A percentile compares a stretch with the other conserved stretches of the same genome.
phyloP scores from a whole-genome alignment of 768 basidiomycete genomes.

The Tylopilus plumbeoviolaceoides region DNA sequence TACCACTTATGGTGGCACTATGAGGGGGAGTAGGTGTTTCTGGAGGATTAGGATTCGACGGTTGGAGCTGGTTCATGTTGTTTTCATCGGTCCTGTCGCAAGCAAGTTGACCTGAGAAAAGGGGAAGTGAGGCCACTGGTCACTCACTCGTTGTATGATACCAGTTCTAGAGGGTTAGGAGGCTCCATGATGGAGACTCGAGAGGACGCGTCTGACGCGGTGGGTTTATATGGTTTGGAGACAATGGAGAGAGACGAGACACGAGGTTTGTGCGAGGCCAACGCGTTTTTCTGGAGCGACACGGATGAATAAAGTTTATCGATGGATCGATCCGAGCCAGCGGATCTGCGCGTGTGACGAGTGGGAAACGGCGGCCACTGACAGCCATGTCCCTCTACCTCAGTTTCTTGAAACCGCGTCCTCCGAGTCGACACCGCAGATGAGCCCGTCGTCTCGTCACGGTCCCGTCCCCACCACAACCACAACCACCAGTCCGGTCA shows the following conservation, averaged over 20 bases:
- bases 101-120: not conserved
- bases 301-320: not conserved
- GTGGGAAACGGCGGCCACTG: too few relatives aligned
- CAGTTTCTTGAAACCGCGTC: too few relatives aligned
- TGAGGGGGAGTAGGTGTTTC: slow-evolving; percentile 7
- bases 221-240: not conserved
- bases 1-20: slow-evolving; percentile 23
- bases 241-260: not conserved
- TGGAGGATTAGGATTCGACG: not conserved
- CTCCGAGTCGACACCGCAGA: too few relatives aligned
- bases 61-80: not conserved
- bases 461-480: too few relatives aligned
- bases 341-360: not conserved
- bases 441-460: too few relatives aligned
- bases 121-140: not conserved
- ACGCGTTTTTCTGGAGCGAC: not conserved
- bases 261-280: slow-evolving; percentile 9
- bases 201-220: not conserved
- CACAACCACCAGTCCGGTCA: too few relatives aligned
- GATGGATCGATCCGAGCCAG: too few relatives aligned
- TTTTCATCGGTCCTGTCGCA: slow-evolving; percentile 1
- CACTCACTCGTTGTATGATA: slow-evolving; percentile 14
- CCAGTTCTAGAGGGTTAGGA: not conserved
- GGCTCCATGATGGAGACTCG: not conserved
- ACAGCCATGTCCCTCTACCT: too few relatives aligned